Base-by-base conservation (phyloP, 2,329 filamentous ascomycete species). In the Diaporthe sp. region DNA sequence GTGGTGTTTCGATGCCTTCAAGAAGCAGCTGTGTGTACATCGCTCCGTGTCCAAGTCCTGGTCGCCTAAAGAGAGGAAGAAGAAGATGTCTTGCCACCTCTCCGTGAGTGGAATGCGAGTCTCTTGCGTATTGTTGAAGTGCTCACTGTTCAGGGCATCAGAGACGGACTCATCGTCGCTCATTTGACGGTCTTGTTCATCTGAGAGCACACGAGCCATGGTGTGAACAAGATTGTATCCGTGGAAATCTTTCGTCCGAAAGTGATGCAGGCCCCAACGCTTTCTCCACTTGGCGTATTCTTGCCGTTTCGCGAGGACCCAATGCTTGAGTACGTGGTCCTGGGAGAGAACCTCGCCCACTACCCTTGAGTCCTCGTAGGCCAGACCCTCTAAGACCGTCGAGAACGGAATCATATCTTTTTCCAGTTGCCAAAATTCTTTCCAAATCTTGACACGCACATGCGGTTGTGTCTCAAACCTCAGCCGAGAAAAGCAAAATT, bases 1-100 rank as follows among this genome's bases (percentile, higher is more conserved):
- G 13, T 10, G 13, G 4, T 19, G 25, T 5, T 30, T 30, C 13
- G 52, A 55, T 19, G 3, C 52, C 25, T 30, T 30, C 15, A 55
- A 3, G 15, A 55, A 55, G 25, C 6, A 30, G 25, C 1, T 30
- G 25, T 55, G 52, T 7, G 52, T 55, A 17, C 52, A 55, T 17
- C 25, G 25, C 52, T 12, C 7, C 0, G 1, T 30, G 15, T 55
- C 1, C 12, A 55, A 17, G 8, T 55, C 52, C 0, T 30, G 0
- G 2, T 55, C 52, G 7, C n/a, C n/a, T n/a, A 17, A 0, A 28
- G 2, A 15, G 4, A 5, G 12, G 2, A 1, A 4, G 25, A 13
- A 28, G 2, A 55, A 55, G 2, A 15, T 5, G 10, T 55, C 28
- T 55, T 55, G 52, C 52, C 52, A 55, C 52, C 52, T 13, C 52